Conservation (phyloP, 1,139 yeast genomes). For the Candida labiduridarum region DNA sequence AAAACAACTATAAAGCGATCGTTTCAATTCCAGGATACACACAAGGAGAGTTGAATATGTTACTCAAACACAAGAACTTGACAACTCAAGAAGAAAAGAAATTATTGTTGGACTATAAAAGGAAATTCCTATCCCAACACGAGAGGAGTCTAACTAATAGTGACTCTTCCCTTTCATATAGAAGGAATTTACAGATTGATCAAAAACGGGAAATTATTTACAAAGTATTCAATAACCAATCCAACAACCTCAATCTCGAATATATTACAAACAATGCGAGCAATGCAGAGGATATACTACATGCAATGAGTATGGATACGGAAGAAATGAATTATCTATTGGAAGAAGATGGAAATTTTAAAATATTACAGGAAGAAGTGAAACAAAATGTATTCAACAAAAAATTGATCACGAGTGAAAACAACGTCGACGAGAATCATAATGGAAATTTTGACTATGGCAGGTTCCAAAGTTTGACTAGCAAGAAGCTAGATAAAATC, state of each 20-base stretch:
- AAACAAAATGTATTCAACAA: conserved; percentile 6
- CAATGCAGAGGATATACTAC: not conserved
- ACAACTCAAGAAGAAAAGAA: conserved; percentile 30
- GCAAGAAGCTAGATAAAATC: conserved; percentile 25
- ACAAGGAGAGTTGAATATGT: conserved; percentile 34
- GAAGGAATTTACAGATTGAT: conserved; percentile 43
- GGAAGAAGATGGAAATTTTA: conserved; percentile 39
- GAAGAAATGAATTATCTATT: conserved; percentile 39
- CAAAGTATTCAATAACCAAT: conserved; percentile 42
- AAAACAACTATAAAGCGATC: conserved; percentile 9
- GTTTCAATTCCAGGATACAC: conserved; percentile 45
- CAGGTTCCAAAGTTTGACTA: conserved; percentile 28
- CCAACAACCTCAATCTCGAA: conserved; percentile 42
- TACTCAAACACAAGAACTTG: conserved; percentile 13
- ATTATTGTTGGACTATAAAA: conserved; percentile 34
- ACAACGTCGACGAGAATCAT: conserved; percentile 4
- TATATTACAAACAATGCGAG: conserved; percentile 46
- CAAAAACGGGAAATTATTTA: conserved; percentile 45
- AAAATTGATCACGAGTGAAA: conserved; percentile 4
- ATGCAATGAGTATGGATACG: conserved; percentile 38
- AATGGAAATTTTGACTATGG: conserved; percentile 23
- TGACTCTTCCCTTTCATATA: conserved; percentile 35
- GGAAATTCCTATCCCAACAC: conserved; percentile 34
- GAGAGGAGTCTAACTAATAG: conserved; percentile 35
- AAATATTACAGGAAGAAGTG: conserved; percentile 30